Percentiles rank a stretch among this genome's conserved stretches.
Evolutionary conservation across 352 stramenopile genomes (phyloP).

Genomic region (Globisporangium cystogenes): DNA sequence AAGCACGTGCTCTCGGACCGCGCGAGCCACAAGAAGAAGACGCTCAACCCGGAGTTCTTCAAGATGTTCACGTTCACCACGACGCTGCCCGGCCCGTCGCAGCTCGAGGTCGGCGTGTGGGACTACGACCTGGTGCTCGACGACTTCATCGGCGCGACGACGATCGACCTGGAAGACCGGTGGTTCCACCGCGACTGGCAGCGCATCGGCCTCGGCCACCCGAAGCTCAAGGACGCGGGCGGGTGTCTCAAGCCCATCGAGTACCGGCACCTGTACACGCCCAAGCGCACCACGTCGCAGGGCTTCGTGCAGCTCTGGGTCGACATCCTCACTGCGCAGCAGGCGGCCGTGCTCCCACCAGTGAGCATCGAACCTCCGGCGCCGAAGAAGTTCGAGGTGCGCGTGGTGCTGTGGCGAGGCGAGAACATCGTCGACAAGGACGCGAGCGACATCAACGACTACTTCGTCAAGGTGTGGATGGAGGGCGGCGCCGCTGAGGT

Average conservation of each 20-base stretch:
- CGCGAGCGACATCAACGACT: constrained; percentile 86
- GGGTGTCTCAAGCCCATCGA: constrained; percentile 82
- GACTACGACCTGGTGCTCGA: constrained; percentile 74
- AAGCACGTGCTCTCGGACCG: constrained; percentile 65
- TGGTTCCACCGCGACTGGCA: constrained; percentile 91
- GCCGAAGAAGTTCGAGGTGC: constrained; percentile 78
- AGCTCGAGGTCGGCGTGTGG: constrained; percentile 77
- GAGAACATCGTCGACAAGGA: constrained; percentile 76
- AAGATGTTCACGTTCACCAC: constrained; percentile 58
- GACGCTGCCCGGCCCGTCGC: constrained; percentile 64
- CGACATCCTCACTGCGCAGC: constrained; percentile 81
- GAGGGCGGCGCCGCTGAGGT: constrained; percentile 45
- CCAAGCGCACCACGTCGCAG: constrained; percentile 63
- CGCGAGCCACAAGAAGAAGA: constrained; percentile 61
- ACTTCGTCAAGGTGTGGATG: constrained; percentile 91
- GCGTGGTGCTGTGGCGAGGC: constrained; percentile 87
- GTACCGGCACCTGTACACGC: constrained; percentile 79
- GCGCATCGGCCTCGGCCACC: constrained; percentile 27
- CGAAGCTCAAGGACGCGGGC: constrained; percentile 13
- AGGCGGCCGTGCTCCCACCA: constrained; percentile 56
- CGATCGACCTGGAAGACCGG: constrained; percentile 90
- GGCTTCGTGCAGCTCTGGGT: constrained; percentile 81
- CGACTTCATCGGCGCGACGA: constrained; percentile 88
- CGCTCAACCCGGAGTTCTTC: constrained; percentile 78
- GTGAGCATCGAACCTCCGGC: constrained; percentile 63